Conservation (phyloP, 2,329 filamentous ascomycete species). For the Trichoderma guizhouense region DNA sequence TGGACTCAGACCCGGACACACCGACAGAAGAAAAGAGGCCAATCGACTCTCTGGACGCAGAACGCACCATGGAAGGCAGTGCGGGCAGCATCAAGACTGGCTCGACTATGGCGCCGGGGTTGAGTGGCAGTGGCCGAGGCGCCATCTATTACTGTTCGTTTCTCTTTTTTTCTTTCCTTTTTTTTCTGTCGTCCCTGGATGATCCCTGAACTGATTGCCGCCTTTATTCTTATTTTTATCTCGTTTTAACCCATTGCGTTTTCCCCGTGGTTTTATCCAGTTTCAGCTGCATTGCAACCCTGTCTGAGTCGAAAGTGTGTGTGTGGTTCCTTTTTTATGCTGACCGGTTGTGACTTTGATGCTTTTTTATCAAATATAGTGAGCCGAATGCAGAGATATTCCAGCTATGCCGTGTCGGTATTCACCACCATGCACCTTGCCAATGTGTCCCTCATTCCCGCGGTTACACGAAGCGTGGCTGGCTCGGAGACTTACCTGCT, state of each 20-base stretch:
- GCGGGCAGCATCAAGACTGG: conserved; percentile 39
- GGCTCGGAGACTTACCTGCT: conserved; percentile 82
- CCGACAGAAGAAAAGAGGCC: conserved; percentile 12
- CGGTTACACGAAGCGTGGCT: conserved; percentile 67
- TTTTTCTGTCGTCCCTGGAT: background rate
- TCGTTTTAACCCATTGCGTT: background rate
- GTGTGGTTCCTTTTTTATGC: background rate
- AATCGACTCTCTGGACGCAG: conserved; percentile 27
- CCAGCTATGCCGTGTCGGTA: conserved; percentile 76
- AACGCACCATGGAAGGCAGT: conserved; percentile 28
- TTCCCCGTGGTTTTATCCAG: background rate
- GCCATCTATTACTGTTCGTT: conserved; percentile 71
- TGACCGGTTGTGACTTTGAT: background rate
- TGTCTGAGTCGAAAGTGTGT: background rate
- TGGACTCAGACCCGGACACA: conserved; percentile 51
- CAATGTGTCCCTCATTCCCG: conserved; percentile 78
- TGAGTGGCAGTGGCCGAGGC: conserved; percentile 59
- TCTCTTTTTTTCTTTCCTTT: background rate
- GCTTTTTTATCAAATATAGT: conserved; percentile 21
- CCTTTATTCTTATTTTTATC: background rate
- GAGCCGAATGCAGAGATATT: conserved; percentile 76
- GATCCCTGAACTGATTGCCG: background rate
- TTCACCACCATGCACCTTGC: conserved; percentile 75
- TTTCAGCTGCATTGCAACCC: background rate
- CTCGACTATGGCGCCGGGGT: conserved; percentile 46